Percentiles rank a stretch among this genome's conserved stretches.
These are phyloP conservation scores for Picochlorum costavermella DNA, from an alignment of 139 green algal species.

Conservation along the genomic window DNA sequence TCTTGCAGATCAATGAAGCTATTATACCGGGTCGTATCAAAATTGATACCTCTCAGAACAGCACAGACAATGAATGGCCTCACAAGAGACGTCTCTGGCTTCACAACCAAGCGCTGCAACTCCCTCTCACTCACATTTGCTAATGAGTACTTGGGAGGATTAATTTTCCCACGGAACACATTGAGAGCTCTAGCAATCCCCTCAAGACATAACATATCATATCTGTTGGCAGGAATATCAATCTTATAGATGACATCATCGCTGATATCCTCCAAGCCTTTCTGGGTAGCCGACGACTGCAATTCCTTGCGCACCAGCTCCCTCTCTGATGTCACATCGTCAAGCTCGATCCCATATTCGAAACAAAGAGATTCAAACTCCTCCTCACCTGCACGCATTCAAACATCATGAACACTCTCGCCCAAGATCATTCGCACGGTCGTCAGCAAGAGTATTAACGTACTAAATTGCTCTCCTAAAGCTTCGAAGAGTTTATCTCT, in stretches of 20 bases:
- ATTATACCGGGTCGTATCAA: conserved; percentile 78
- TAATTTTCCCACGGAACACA: conserved; percentile 76
- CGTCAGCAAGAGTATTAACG: conserved; percentile 14
- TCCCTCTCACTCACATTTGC: conserved; percentile 56
- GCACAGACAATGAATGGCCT: conserved; percentile 92
- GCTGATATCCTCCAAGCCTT: conserved; percentile 28
- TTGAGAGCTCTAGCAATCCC: conserved; percentile 92
- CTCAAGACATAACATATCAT: conserved; percentile 99
- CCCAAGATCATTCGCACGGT: neutral
- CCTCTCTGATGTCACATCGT: conserved; percentile 93
- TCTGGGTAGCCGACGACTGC: conserved; percentile 5
- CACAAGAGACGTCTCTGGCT: conserved; percentile 85
- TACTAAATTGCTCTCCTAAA: conserved; percentile 82
- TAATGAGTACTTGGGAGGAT: conserved; percentile 62
- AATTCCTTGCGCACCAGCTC: conserved; percentile 89
- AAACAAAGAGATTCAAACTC: conserved; percentile 98
- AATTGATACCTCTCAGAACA: conserved; percentile 79
- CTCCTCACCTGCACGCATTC: conserved; percentile 73
- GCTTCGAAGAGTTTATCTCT: conserved; percentile 82
- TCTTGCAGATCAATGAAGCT: conserved; percentile 99
- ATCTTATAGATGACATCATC: conserved; percentile 98
- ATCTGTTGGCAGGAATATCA: conserved; percentile 98
- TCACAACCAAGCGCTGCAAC: conserved; percentile 59
- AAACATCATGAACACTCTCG: conserved; percentile 1
- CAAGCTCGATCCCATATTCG: conserved; percentile 97